Percentiles rank a stretch among this genome's conserved stretches.
Conservation (phyloP, 2,329 filamentous ascomycete species). For the Metarhizium rileyi region DNA sequence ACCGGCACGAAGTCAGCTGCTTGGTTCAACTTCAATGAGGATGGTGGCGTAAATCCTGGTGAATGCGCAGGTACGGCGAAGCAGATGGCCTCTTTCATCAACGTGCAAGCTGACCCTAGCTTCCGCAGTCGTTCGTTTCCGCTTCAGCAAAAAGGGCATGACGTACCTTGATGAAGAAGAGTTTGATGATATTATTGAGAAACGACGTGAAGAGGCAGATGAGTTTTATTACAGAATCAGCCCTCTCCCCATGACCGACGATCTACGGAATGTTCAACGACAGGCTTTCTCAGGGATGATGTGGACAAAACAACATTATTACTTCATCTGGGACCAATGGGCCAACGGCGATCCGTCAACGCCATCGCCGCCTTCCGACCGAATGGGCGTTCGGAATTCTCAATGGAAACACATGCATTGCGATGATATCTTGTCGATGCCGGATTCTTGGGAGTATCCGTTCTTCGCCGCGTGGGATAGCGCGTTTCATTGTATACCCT, state of each 20-base stretch:
- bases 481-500: slow-evolving; percentile 89
- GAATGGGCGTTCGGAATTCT: slow-evolving; percentile 74
- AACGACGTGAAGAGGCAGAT: slow-evolving; percentile 79
- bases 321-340: slow-evolving; percentile 98
- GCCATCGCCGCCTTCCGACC: slow-evolving; percentile 71
- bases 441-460: slow-evolving; percentile 96
- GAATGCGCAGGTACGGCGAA: slow-evolving; percentile 68
- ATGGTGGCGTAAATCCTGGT: slow-evolving; percentile 75
- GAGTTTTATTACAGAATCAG: slow-evolving; percentile 94
- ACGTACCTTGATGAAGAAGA: slow-evolving; percentile 83
- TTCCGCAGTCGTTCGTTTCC: slow-evolving; percentile 70
- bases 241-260: slow-evolving; percentile 85
- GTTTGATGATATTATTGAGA: slow-evolving; percentile 85
- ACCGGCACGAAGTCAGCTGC: slow-evolving; percentile 82
- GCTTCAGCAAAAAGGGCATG: slow-evolving; percentile 66
- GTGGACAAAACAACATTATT: slow-evolving; percentile 96
- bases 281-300: slow-evolving; percentile 95
- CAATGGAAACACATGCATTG: slow-evolving; percentile 94
- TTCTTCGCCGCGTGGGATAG: slow-evolving; percentile 98
- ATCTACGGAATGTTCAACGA: slow-evolving; percentile 87
- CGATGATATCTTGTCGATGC: slow-evolving; percentile 95
- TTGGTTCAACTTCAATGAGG: slow-evolving; percentile 88
- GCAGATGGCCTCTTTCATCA: not conserved
- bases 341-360: slow-evolving; percentile 85
- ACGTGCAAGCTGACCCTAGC: not conserved